A percentile compares a stretch with the other conserved stretches of the same genome.
Conservation (phyloP, 164 flowering plant species). For the Vitis amurensis region DNA sequence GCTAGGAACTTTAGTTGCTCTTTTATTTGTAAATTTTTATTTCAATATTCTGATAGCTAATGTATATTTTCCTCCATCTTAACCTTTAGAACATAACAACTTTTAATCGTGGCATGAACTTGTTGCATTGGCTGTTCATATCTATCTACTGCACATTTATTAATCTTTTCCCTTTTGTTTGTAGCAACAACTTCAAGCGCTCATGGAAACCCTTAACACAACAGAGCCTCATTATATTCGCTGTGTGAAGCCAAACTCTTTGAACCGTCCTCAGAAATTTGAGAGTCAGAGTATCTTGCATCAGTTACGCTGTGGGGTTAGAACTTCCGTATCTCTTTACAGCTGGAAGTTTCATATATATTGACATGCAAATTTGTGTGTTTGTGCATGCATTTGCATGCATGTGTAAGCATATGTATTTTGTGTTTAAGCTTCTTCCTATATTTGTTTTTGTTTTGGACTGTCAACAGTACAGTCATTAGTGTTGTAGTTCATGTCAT, state of each 20-base stretch:
- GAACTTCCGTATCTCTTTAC: neutral
- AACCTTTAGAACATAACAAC: neutral
- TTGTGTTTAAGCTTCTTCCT: no score
- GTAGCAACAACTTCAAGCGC: constrained; percentile 99
- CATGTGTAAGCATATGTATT: no score
- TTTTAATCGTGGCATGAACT: neutral
- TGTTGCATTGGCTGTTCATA: neutral
- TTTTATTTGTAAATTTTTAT: neutral
- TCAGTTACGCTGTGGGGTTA: constrained; percentile 98
- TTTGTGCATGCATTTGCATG: no score
- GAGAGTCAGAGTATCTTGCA: constrained; percentile 86
- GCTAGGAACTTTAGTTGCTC: neutral
- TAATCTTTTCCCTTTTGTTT: constrained; percentile 13
- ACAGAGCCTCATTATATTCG: constrained; percentile 98
- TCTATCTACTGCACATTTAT: neutral
- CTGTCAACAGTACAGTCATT: no score
- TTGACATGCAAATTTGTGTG: no score
- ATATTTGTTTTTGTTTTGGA: no score
- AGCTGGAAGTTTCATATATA: neutral
- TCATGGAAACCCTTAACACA: constrained; percentile 90
- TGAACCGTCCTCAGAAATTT: constrained; percentile 83
- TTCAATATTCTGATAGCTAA: neutral
- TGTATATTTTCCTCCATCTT: neutral
- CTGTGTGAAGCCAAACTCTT: constrained; percentile 97
- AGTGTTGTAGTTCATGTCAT: no score